Evolutionary conservation across 2,329 filamentous ascomycete species (phyloP).

Genomic region (Fusarium nurragi): DNA sequence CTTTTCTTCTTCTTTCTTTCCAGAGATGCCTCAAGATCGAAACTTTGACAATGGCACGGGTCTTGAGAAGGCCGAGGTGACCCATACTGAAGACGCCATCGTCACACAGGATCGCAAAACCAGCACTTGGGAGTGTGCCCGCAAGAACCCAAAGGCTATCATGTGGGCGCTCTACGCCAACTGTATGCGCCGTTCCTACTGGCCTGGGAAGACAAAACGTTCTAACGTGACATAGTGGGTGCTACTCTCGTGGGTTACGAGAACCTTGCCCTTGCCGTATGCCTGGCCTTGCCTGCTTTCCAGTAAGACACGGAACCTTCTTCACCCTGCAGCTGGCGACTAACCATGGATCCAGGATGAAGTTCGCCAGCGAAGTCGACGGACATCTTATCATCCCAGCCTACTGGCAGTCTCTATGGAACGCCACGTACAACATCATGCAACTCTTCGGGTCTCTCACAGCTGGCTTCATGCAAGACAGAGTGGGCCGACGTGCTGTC

Average conservation of each 20-base stretch:
- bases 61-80: conserved; percentile 2
- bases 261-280: conserved; percentile 6
- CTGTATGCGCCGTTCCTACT: neutral
- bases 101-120: conserved; percentile 1
- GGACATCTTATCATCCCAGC: conserved; percentile 11
- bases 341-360: neutral
- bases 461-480: conserved; percentile 6
- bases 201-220: rapidly evolving
- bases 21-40: neutral
- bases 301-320: neutral
- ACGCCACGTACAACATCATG: conserved; percentile 14
- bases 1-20: neutral
- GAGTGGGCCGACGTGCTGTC: neutral
- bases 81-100: neutral
- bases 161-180: conserved; percentile 4
- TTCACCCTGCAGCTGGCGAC: no score
- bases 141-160: conserved; percentile 8
- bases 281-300: conserved; percentile 7
- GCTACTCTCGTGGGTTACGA: conserved; percentile 5
- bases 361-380: conserved; percentile 6
- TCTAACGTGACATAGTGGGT: neutral
- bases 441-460: conserved; percentile 2
- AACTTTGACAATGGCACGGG: neutral
- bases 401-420: conserved; percentile 16
- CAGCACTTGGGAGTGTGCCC: neutral